A percentile compares a stretch with the other conserved stretches of the same genome.
Evolutionary conservation across 805 yeast genomes (phyloP).

Genomic region (Sugiyamaella marilandica): DNA sequence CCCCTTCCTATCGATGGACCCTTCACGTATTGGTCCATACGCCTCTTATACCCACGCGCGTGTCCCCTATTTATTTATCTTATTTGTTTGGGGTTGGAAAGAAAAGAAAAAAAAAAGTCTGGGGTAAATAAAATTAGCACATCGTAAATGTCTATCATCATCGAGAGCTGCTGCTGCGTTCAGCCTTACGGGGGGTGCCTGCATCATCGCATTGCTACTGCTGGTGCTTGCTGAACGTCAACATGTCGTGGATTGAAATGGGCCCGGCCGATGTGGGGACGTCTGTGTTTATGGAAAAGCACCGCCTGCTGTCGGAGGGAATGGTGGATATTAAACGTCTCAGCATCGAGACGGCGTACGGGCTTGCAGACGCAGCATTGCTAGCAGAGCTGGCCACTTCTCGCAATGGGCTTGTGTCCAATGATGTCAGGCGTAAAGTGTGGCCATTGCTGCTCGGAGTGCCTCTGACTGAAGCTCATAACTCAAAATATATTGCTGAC

Average conservation of each 20-base stretch:
- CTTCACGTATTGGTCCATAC: conserved; percentile 13
- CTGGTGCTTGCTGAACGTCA: not conserved
- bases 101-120: not conserved
- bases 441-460: conserved; percentile 51
- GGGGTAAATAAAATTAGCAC: not conserved
- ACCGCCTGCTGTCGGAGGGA: conserved; percentile 38
- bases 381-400: conserved; percentile 38
- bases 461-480: not conserved
- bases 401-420: conserved; percentile 45
- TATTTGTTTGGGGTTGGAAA: not conserved
- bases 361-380: conserved; percentile 28
- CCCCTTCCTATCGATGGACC: conserved; percentile 39
- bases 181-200: not conserved
- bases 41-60: not conserved
- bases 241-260: conserved; percentile 49
- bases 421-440: conserved; percentile 38
- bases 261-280: conserved; percentile 43
- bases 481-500: not conserved
- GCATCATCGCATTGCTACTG: too few relatives aligned
- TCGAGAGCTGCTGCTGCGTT: not conserved
- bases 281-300: conserved; percentile 41
- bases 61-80: too few relatives aligned
- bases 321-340: conserved; percentile 31
- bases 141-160: too few relatives aligned
- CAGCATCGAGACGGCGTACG: conserved; percentile 38